Evolutionary conservation across 2,329 filamentous ascomycete genomes (phyloP).

Genomic region (Biscogniauxia sp.): DNA sequence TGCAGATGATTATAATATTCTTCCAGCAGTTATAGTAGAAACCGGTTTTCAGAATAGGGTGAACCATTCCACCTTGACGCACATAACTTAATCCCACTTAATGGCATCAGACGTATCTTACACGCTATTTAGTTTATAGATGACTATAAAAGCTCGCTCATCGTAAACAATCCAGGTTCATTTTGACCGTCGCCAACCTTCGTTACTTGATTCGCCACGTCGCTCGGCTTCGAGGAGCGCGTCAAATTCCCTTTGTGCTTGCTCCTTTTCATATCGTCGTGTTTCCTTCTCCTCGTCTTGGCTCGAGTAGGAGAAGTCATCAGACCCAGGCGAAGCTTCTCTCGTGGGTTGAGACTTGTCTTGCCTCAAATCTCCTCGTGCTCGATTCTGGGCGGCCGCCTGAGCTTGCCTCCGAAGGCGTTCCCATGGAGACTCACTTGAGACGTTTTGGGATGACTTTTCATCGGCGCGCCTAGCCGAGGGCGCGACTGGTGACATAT

Average conservation of each 20-base stretch:
- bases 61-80: background rate
- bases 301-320: constrained; percentile 36
- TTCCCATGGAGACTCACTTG: constrained; percentile 43
- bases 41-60: background rate
- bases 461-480: constrained; percentile 24
- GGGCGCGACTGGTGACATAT: constrained; percentile 43
- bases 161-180: background rate
- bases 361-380: constrained; percentile 27
- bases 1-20: constrained; percentile 32
- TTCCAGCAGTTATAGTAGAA: background rate
- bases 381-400: constrained; percentile 17
- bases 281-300: constrained; percentile 39
- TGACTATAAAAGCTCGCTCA: background rate
- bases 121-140: background rate
- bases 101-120: constrained; percentile 4
- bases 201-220: constrained; percentile 16
- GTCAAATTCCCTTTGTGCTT: constrained; percentile 53
- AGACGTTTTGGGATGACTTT: constrained; percentile 15
- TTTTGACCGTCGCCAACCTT: constrained; percentile 9
- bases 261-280: constrained; percentile 37
- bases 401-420: constrained; percentile 40
- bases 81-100: background rate
- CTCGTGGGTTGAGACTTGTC: constrained; percentile 21
- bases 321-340: constrained; percentile 20
- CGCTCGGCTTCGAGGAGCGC: constrained; percentile 45